Conservation (phyloP, 2,329 filamentous ascomycete species). For the Boeremia lycopersici region DNA sequence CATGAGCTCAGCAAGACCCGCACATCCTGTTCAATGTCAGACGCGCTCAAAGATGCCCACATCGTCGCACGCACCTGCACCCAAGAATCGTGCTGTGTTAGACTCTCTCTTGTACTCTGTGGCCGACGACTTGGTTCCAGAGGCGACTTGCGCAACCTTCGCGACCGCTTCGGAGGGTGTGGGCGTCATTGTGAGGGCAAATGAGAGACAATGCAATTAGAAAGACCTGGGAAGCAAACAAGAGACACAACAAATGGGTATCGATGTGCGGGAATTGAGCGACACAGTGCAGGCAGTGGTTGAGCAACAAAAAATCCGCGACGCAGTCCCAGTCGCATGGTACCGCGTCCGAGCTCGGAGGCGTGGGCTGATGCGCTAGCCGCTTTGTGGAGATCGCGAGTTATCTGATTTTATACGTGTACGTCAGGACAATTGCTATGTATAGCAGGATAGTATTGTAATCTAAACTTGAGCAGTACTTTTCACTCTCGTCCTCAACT, state of each 20-base stretch:
- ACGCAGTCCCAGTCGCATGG: constrained; percentile 1
- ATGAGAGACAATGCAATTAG: constrained; percentile 10
- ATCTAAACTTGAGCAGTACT: too few species aligned
- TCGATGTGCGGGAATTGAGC: constrained; percentile 10
- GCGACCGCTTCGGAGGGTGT: constrained; percentile 14
- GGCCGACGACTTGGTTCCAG: constrained; percentile 50
- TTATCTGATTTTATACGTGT: background rate
- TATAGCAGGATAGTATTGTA: too few species aligned
- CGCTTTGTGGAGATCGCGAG: background rate
- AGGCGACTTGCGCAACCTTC: constrained; percentile 23
- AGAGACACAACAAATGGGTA: constrained; percentile 15
- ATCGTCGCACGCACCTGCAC: constrained; percentile 73
- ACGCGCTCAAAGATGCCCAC: background rate
- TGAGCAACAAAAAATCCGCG: constrained; percentile 13
- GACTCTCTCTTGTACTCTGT: constrained; percentile 83
- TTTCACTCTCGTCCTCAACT: background rate
- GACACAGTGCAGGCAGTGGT: constrained; percentile 2
- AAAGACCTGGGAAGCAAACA: constrained; percentile 6
- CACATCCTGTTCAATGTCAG: constrained; percentile 68
- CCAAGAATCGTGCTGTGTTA: constrained; percentile 82
- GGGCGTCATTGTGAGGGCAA: constrained; percentile 15
- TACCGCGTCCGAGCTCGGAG: constrained; percentile 1
- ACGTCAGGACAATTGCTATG: background rate
- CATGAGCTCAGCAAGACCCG: constrained; percentile 89
- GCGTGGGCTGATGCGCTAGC: background rate